Conservation (phyloP, 2,329 filamentous ascomycete genomes). For the Escovopsis sp. region DNA sequence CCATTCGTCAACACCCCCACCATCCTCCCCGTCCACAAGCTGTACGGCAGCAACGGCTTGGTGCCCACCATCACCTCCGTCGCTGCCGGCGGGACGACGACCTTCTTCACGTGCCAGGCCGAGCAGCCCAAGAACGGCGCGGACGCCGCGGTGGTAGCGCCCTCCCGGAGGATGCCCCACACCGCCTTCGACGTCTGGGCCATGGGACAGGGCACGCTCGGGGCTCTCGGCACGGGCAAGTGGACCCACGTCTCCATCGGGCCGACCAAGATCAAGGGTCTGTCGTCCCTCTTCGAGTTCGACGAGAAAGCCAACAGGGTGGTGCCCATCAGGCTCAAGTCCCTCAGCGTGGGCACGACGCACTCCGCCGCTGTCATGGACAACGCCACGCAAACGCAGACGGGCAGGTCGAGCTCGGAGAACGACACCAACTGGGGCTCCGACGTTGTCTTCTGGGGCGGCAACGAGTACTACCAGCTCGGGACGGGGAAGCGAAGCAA, state of each 20-base stretch:
- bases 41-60: constrained; percentile 52
- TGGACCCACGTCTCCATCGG: constrained; percentile 77
- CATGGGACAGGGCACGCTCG: constrained; percentile 74
- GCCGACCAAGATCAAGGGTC: constrained; percentile 65
- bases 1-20: constrained; percentile 54
- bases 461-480: constrained; percentile 86
- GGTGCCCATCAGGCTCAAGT: constrained; percentile 62
- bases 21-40: constrained; percentile 51
- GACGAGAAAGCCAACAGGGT: constrained; percentile 55
- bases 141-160: constrained; percentile 10
- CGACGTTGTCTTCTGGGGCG: constrained; percentile 86
- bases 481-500: constrained; percentile 86
- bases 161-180: constrained; percentile 19
- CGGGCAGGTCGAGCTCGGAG: constrained; percentile 28
- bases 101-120: constrained; percentile 76
- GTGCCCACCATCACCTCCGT: constrained; percentile 58
- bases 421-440: constrained; percentile 78
- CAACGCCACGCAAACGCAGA: constrained; percentile 51
- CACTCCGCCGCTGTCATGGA: constrained; percentile 74
- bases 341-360: constrained; percentile 60
- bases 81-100: constrained; percentile 74
- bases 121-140: constrained; percentile 26
- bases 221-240: constrained; percentile 67
- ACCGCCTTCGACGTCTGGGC: constrained; percentile 57
- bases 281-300: constrained; percentile 78